Conservation (phyloP, 139 green algal genomes). For the Chlorella sorokiniana region DNA sequence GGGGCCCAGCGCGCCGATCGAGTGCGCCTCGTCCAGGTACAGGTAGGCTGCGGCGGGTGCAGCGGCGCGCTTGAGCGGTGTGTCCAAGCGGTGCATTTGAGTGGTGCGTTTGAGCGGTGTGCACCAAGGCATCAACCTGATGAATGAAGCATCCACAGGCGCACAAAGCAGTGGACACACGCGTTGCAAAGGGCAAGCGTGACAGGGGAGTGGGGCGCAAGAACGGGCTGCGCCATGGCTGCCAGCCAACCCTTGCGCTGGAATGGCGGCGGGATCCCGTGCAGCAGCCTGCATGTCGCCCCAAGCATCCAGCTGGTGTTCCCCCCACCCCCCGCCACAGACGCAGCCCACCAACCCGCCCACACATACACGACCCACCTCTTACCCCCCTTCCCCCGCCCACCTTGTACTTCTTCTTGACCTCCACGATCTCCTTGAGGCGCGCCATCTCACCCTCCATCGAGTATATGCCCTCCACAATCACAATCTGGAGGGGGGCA, state of each 20-base stretch:
- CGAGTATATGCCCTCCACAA: slow-evolving; percentile 98
- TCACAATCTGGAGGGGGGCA: slow-evolving; percentile 52
- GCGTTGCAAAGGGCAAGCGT: too few species aligned
- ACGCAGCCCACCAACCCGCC: too few species aligned
- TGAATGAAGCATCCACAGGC: too few species aligned
- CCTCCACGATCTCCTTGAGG: slow-evolving; percentile 85
- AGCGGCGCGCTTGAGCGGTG: background rate
- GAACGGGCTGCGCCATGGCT: too few species aligned
- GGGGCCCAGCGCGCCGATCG: slow-evolving; percentile 91
- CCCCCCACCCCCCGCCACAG: too few species aligned
- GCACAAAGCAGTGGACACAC: too few species aligned
- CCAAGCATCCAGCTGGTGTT: too few species aligned
- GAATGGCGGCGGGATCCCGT: too few species aligned
- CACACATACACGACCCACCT: too few species aligned
- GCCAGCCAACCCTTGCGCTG: too few species aligned
- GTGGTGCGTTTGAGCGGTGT: background rate
- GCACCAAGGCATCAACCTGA: background rate
- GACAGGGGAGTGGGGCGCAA: too few species aligned
- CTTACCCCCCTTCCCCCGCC: background rate
- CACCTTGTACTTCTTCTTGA: slow-evolving; percentile 92
- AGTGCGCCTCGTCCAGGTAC: slow-evolving; percentile 99
- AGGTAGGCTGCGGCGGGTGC: slow-evolving; percentile 82
- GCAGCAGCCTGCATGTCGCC: too few species aligned
- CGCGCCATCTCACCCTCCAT: slow-evolving; percentile 97
- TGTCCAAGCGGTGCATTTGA: background rate